phyloP scores from a whole-genome alignment of 75 land plant genomes.

The Chamaecyparis obtusa region DNA sequence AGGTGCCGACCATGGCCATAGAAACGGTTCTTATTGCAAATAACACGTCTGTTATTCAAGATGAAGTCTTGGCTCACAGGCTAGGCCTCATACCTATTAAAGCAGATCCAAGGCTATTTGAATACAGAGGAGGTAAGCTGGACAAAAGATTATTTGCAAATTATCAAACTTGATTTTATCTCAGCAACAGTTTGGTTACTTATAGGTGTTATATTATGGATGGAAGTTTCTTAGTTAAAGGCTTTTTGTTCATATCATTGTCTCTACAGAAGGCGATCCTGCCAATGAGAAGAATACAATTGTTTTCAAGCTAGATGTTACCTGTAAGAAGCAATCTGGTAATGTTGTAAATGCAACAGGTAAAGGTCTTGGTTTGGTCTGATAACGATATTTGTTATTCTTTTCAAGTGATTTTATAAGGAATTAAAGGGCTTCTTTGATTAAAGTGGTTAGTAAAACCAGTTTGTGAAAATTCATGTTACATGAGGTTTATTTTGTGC shows the following conservation, averaged over 20 bases:
- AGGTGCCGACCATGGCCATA: constrained; percentile 98
- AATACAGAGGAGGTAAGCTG: constrained; percentile 67
- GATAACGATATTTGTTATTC: not conserved
- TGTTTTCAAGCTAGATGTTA: constrained; percentile 78
- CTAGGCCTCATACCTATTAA: constrained; percentile 85
- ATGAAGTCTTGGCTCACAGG: constrained; percentile 92
- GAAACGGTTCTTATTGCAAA: constrained; percentile 91
- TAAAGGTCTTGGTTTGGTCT: constrained; percentile 6
- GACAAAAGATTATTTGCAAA: not conserved
- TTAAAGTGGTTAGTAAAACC: not conserved
- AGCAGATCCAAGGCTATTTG: constrained; percentile 84
- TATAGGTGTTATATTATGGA: not conserved
- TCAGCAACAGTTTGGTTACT: not conserved
- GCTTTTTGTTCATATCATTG: constrained; percentile 4
- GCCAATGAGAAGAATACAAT: constrained; percentile 92
- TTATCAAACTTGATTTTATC: not conserved
- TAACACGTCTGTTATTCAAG: constrained; percentile 87
- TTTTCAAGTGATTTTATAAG: not conserved
- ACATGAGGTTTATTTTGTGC: not conserved
- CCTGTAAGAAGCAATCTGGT: constrained; percentile 46
- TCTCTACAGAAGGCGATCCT: constrained; percentile 61
- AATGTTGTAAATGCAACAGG: constrained; percentile 48
- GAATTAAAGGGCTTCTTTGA: not conserved
- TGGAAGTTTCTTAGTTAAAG: not conserved
- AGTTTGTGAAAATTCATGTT: not conserved